Evolutionary conservation across 2,329 filamentous ascomycete species (phyloP).

Genomic region (Ilyonectria mors-panacis): DNA sequence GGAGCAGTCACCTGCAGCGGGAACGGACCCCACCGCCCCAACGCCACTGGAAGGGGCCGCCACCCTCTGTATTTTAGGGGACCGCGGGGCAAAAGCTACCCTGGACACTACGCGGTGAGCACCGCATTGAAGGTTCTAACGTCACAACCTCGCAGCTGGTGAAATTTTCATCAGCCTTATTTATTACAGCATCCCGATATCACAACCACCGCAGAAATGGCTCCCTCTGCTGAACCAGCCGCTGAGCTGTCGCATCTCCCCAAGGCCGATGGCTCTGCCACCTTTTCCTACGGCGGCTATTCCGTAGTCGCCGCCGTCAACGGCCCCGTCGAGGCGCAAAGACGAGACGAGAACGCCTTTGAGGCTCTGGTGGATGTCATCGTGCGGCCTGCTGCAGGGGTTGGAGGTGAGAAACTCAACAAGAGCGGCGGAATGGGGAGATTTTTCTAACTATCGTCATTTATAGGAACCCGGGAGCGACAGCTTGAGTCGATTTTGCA

Average conservation of each 20-base stretch:
- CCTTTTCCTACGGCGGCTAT: constrained; percentile 82
- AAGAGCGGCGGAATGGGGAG: constrained; percentile 10
- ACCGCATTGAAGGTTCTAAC: neutral
- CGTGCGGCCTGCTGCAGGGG: constrained; percentile 86
- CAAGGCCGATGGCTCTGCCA: constrained; percentile 85
- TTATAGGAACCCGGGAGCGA: constrained; percentile 78
- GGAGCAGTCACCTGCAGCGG: constrained; percentile 5
- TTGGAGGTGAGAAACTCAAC: constrained; percentile 74
- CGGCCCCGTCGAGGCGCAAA: constrained; percentile 90
- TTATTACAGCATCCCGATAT: constrained; percentile 1
- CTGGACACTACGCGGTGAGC: neutral
- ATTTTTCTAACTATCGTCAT: constrained; percentile 37
- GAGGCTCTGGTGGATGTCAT: constrained; percentile 93
- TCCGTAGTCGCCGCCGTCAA: constrained; percentile 89
- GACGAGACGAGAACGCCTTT: constrained; percentile 91
- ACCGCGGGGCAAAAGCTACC: constrained; percentile 6
- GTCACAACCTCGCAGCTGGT: neutral
- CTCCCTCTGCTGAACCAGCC: constrained; percentile 62
- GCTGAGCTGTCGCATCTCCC: constrained; percentile 72
- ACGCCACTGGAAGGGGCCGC: constrained; percentile 9
- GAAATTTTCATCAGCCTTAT: constrained; percentile 30
- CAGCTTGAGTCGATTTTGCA: constrained; percentile 86
- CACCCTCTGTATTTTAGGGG: constrained; percentile 7
- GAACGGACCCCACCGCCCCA: neutral
- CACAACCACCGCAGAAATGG: constrained; percentile 55